phyloP scores from a whole-genome alignment of 805 yeast genomes.

The Priceomyces fermenticarens region DNA sequence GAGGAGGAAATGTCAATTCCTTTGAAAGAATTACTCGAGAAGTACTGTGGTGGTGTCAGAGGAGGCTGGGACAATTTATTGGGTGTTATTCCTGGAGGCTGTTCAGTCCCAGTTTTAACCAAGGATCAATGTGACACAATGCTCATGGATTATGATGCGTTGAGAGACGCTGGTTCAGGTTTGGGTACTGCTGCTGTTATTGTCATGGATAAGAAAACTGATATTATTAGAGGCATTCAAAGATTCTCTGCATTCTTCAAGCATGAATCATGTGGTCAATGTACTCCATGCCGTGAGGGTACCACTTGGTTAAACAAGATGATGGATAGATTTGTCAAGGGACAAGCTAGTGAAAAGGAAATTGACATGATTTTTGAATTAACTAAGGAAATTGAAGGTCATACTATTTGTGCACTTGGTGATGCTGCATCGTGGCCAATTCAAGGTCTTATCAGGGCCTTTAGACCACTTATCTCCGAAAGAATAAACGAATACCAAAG shows the following conservation, averaged over 20 bases:
- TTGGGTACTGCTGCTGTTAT: slow-evolving; percentile 92
- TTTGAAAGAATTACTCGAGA: slow-evolving; percentile 74
- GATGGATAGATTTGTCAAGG: slow-evolving; percentile 78
- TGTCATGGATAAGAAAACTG: slow-evolving; percentile 85
- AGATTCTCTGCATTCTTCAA: slow-evolving; percentile 80
- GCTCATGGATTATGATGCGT: slow-evolving; percentile 85
- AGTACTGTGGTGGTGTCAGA: slow-evolving; percentile 85
- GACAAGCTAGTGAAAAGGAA: slow-evolving; percentile 78
- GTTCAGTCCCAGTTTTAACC: slow-evolving; percentile 80
- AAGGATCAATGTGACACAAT: slow-evolving; percentile 63
- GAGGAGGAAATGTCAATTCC: slow-evolving; percentile 95
- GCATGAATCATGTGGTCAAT: slow-evolving; percentile 93
- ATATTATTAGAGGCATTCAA: slow-evolving; percentile 81
- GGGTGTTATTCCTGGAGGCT: slow-evolving; percentile 89
- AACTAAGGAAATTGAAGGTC: slow-evolving; percentile 86
- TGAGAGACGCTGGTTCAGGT: slow-evolving; percentile 82
- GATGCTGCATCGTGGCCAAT: slow-evolving; percentile 95
- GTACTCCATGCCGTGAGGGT: slow-evolving; percentile 94
- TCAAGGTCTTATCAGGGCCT: slow-evolving; percentile 81
- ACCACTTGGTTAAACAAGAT: slow-evolving; percentile 80
- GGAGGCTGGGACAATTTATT: slow-evolving; percentile 93
- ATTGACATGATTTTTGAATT: slow-evolving; percentile 83
- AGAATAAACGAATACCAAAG: slow-evolving; percentile 64
- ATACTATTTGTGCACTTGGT: slow-evolving; percentile 88
- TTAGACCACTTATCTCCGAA: slow-evolving; percentile 78